Base-by-base conservation (phyloP, 768 basidiomycete species). In the Daedaleopsis sinensis region DNA sequence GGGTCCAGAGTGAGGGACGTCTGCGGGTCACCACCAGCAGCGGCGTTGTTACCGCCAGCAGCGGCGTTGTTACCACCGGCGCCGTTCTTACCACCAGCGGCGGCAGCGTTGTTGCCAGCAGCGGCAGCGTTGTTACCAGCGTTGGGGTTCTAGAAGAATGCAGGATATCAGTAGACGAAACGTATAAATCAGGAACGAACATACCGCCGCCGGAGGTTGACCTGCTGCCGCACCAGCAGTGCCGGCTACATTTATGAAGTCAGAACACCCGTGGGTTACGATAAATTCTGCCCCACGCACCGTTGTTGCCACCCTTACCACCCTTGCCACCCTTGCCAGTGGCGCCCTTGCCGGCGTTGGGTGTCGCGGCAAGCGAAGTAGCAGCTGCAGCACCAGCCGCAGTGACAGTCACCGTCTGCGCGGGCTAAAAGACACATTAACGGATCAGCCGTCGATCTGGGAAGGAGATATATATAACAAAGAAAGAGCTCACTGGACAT, bases 1-100 rank as follows among this genome's bases (percentile, higher is more conserved):
- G 80, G 76, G 62, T 84, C 80, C 19, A 86, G 72, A 1, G 79
- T 58, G 68, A 67, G 42, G 50, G 66, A 67, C 36, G 50, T 42
- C 57, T 67, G 65, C 4, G 62, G 18, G 19, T 58, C 44, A n/a
- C 38, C 59, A 23, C 46, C 46, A 47, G 42, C 42, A n/a, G 51
- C 61, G 43, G 27, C 50, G 35, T 47, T 47, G 36, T 55, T 35
- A 9, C 50, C 56, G 19, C 53, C 59, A 51, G 69, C 69, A 58
- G 64, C 61, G 24, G 52, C 63, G 59, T 59, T 59, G 52, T 55
- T 55, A 4, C 52, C 59, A 50, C 47, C 53, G n/a, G 39, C 12
- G 15, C 19, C 24, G 54, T 39, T 48, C 32, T 21, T 50, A 36
- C 44, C 43, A 32, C 43, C 48, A 13, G 49, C 7, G 27, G 27